Conservation (phyloP, 305 asterid genomes). For the Fraxinus latifolia region DNA sequence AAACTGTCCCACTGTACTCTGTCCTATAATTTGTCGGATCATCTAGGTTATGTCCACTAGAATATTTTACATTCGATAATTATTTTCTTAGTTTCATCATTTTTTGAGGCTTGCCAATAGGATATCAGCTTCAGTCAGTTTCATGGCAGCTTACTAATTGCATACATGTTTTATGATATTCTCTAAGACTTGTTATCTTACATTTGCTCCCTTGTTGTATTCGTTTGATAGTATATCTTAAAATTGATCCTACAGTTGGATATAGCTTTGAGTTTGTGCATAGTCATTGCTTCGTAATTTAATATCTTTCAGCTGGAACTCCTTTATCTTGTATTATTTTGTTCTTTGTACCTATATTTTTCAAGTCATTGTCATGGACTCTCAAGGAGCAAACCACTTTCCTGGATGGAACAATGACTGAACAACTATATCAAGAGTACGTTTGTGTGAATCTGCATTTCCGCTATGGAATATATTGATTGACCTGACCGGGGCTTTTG, state of each 20-base stretch:
- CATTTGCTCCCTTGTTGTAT: background rate
- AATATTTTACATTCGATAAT: background rate
- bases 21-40: background rate
- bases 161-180: background rate
- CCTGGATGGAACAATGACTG: background rate
- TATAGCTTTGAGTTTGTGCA: background rate
- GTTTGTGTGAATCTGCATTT: slow-evolving; percentile 5
- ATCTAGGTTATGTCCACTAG: background rate
- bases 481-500: background rate
- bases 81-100: background rate
- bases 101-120: background rate
- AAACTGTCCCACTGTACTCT: slow-evolving; percentile 17
- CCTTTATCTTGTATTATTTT: background rate
- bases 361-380: background rate
- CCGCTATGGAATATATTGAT: background rate
- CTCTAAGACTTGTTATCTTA: background rate
- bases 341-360: background rate
- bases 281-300: background rate
- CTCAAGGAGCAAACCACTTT: background rate
- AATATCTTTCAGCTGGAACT: background rate
- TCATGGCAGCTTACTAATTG: background rate
- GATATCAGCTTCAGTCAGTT: background rate
- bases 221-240: background rate
- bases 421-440: background rate
- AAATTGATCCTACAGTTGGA: background rate